Evolutionary conservation across 139 green algal species (phyloP).

Genomic region (Volvox reticuliferus): DNA sequence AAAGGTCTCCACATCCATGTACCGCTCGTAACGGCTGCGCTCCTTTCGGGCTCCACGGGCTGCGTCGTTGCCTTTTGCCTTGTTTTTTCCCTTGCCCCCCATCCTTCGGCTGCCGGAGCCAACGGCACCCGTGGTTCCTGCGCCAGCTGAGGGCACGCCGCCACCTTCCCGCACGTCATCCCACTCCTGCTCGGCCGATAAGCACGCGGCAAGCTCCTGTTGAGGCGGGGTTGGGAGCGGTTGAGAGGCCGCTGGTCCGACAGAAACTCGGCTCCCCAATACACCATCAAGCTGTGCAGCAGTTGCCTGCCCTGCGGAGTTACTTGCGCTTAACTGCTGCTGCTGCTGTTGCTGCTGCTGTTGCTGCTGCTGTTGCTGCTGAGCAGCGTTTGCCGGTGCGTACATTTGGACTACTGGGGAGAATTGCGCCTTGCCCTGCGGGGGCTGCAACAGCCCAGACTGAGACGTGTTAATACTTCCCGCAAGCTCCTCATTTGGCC

Average conservation of each 20-base stretch:
- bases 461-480: neutral
- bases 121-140: neutral
- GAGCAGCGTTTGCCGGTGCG: neutral
- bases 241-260: neutral
- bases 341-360: slow-evolving; percentile 18
- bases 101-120: neutral
- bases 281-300: neutral
- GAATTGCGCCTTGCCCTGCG: neutral
- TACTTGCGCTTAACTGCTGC: neutral
- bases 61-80: slow-evolving; percentile 32
- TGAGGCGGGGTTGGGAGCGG: slow-evolving; percentile 10
- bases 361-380: slow-evolving; percentile 30
- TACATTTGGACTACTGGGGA: neutral
- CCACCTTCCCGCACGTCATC: slow-evolving; percentile 44
- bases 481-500: slow-evolving; percentile 11
- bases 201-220: slow-evolving; percentile 25
- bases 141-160: neutral
- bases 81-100: slow-evolving; percentile 43
- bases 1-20: slow-evolving; percentile 65
- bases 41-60: slow-evolving; percentile 26
- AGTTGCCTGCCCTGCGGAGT: neutral
- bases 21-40: slow-evolving; percentile 59
- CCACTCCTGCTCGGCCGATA: slow-evolving; percentile 70
- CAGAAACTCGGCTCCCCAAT: neutral
- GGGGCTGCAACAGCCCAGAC: neutral